Base-by-base conservation (phyloP, 352 stramenopile genomes). In the Phytophthora melonis region DNA sequence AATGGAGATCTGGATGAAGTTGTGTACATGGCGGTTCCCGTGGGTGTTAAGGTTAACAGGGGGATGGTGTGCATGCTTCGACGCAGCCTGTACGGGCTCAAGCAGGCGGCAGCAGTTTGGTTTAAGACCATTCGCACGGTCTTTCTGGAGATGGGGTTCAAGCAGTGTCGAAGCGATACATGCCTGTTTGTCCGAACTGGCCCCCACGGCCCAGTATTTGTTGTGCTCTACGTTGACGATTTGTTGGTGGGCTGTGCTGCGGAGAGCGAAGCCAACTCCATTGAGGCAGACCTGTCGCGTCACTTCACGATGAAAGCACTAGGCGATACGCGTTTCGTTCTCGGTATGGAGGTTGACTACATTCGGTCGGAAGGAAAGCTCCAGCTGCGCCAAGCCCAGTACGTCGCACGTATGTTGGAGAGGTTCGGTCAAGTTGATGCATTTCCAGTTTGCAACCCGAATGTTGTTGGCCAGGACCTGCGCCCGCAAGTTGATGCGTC, bases 41-140 rank as follows among this genome's bases (percentile, higher is more conserved):
- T 68, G 18, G 68, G 62, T 27, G 23, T 27, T 27, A 25, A 25
- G 23, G 23, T 25, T 27, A 27, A 27, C 23, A 30, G 58, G 3
- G 66, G 54, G 2, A 65, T 65, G 57, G 72, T 83, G 5, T 81
- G 69, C n/a, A 16, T 10, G 14, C 71, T 83, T 21, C 43, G 43
- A 21, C 58, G 65, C 5, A 78, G 70, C 45, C 14, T 88, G 0
- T 86, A 83, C 25, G 76, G 60, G 3, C 68, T 86, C 1, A 81
- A 86, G 16, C 69, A 88, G 59, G 59, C 66, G 0, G 55, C 80
- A 34, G 61, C 52, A 1, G 68, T 74, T 10, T 87, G 69, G 77
- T 75, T 75, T 34, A 60, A 61, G 19, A 82, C 63, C 2, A 78
- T 83, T 39, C 30, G 45, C 4, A 11, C 25, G 9, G 57, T 67